Evolutionary conservation across 176 grass and related monocot genomes (phyloP), one percentile per base, ranked within the genome.

Genomic region (Guadua angustifolia): DNA sequence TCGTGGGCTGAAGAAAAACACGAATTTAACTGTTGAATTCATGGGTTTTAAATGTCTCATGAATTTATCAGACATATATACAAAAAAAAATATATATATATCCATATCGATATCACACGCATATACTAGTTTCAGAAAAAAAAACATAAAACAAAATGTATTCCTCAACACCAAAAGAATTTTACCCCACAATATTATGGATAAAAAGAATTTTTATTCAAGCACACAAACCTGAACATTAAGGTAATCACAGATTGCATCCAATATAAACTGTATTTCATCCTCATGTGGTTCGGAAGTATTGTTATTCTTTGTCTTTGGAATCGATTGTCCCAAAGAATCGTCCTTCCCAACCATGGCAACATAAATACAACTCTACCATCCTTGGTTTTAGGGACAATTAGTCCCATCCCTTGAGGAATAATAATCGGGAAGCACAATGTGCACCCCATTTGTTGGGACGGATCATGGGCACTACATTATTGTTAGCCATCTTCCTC

Each of bases 351-450:
- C 75, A 97, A 87, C 95, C 95, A 97, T 33, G 95, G 95, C 55
- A 97, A 85, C 95, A 97, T 97, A 81, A 97, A 97, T 47, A 91
- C 88, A 67, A 97, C 82, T 84, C 95, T 91, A 45, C 92, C 95
- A 94, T 97, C 95, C 87, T 97, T 94, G 35, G 95, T 97, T 93
- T 97, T 97, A 32, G 95, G 95, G 69, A 97, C 92, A 77, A 97
- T 97, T 77, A 97, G 77, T 2, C 95, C 95, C 95, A 97, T 97
- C 24, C 90, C 90, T 62, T 97, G 95, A 92, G 57, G 92, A 97
- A 81, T 97, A 97, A 72, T 97, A 97, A 84, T 97, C 95, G 75
- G 95, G 95, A 82, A 97, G 84, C 75, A 97, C 88, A 91, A 97
- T 88, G 69, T 97, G 95, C 75, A 93, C 95, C 15, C 95, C 95